Conservation (phyloP, 2,329 filamentous ascomycete genomes). For the Rugonectria rugulosa region DNA sequence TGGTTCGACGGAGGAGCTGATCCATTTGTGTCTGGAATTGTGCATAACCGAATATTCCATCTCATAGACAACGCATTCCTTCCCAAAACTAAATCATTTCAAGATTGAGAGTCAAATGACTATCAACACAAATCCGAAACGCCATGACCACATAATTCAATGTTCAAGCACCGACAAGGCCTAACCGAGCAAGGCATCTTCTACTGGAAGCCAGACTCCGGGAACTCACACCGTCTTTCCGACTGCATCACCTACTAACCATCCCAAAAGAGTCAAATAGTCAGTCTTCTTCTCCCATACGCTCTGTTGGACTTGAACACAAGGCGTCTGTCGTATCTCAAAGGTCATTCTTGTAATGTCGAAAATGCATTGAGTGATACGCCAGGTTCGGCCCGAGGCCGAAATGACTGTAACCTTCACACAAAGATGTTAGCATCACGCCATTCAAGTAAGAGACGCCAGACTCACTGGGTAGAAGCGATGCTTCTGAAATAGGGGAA, state of each 20-base stretch:
- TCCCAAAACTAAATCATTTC: no score
- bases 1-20: no score
- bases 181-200: no score
- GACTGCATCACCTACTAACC: neutral
- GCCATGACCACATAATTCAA: no score
- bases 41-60: no score
- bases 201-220: no score
- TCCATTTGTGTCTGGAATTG: no score
- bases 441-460: no score
- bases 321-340: neutral
- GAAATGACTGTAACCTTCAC: neutral
- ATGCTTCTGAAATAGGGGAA: neutral
- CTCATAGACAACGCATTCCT: no score
- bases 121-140: no score
- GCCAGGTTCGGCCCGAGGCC: neutral
- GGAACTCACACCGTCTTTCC: neutral
- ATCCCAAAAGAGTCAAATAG: neutral
- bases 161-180: no score
- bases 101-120: no score
- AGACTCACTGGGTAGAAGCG: neutral
- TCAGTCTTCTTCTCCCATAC: neutral
- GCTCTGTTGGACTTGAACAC: neutral
- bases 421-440: neutral
- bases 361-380: slow-evolving; percentile 1
- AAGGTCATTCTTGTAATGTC: neutral